phyloP scores from a whole-genome alignment of 2,329 filamentous ascomycete species.

The Aquanectria penicillioides region DNA sequence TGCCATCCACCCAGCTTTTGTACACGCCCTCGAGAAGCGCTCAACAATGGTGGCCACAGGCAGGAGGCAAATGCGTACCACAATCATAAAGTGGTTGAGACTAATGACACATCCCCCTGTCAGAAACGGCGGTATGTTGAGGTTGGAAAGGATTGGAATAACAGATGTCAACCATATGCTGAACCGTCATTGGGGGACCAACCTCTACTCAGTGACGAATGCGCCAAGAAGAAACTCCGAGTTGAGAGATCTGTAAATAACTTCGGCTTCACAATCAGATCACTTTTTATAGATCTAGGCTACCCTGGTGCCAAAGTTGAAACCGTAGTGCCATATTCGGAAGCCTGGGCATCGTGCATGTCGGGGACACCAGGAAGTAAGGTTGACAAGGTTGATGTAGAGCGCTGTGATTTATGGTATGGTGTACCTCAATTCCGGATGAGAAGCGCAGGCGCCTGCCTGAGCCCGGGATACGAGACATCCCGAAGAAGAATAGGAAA shows the following conservation, averaged over 20 bases:
- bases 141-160: background rate
- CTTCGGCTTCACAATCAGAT: no score
- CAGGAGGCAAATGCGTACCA: background rate
- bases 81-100: background rate
- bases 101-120: background rate
- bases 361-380: background rate
- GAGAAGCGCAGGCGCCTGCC: conserved; percentile 7
- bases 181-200: background rate
- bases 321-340: background rate
- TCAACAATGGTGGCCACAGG: conserved; percentile 6
- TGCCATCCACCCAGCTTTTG: conserved; percentile 1
- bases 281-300: no score
- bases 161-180: background rate
- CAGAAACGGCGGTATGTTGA: background rate
- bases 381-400: background rate
- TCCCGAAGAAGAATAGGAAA: no score
- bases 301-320: background rate
- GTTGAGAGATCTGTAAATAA: background rate
- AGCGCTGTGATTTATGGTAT: background rate
- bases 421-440: background rate
- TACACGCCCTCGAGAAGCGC: background rate
- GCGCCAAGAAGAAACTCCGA: background rate
- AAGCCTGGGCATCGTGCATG: background rate
- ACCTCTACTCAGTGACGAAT: background rate
- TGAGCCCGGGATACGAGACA: conserved; percentile 4